Percentiles rank a stretch among this genome's conserved stretches.
Evolutionary conservation across 2,329 filamentous ascomycete species (phyloP).

Genomic region (Samsoniella hepiali): DNA sequence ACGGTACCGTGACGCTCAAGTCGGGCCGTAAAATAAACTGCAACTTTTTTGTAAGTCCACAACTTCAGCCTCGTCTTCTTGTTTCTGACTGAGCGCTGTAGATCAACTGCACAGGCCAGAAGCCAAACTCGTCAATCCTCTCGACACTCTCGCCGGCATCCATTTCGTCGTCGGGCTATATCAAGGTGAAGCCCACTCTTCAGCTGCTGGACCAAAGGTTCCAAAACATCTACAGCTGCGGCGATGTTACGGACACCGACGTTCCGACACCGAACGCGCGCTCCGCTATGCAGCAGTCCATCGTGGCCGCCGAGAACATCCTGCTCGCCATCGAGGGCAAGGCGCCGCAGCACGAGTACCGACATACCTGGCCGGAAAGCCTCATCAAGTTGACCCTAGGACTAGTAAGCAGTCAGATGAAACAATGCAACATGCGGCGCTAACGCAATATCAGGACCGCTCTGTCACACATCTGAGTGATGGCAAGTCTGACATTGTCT

Average conservation of each 20-base stretch:
- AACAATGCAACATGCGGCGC: not conserved
- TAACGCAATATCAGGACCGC: slow-evolving; percentile 36
- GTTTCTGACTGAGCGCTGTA: slow-evolving; percentile 15
- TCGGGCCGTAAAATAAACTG: slow-evolving; percentile 45
- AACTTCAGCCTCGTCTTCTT: not conserved
- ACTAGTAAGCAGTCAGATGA: slow-evolving; percentile 37
- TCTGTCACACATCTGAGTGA: slow-evolving; percentile 44
- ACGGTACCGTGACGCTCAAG: slow-evolving; percentile 40
- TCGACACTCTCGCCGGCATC: slow-evolving; percentile 38
- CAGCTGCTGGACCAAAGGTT: slow-evolving; percentile 49
- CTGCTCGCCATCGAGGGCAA: slow-evolving; percentile 43
- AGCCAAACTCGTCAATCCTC: slow-evolving; percentile 51
- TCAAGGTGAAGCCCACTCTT: slow-evolving; percentile 54
- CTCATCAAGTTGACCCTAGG: slow-evolving; percentile 54
- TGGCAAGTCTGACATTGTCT: slow-evolving; percentile 42
- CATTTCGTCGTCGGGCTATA: slow-evolving; percentile 46
- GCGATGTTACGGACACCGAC: slow-evolving; percentile 56
- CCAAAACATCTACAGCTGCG: slow-evolving; percentile 58
- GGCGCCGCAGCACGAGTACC: slow-evolving; percentile 38
- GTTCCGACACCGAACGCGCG: slow-evolving; percentile 51
- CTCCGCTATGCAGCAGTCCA: slow-evolving; percentile 51
- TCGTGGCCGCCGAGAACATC: slow-evolving; percentile 53
- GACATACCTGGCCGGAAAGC: slow-evolving; percentile 44
- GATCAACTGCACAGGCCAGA: slow-evolving; percentile 57
- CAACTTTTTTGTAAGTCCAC: slow-evolving; percentile 45